Evolutionary conservation across 306 rosid genomes (phyloP), one percentile per base, ranked within the genome.

Genomic region (Lathyrus tuberosus): DNA sequence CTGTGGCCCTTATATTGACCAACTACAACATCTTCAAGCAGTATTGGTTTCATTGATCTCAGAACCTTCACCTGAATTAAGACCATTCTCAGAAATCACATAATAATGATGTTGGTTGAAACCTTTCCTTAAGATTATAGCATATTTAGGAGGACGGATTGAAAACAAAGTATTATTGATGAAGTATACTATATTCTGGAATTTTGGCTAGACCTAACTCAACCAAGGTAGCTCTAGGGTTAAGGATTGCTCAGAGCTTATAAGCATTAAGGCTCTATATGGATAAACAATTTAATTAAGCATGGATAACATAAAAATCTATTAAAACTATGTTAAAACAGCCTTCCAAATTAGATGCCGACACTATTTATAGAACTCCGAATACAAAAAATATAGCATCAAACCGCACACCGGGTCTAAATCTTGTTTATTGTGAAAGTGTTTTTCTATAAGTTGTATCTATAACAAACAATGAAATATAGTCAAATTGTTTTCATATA

Each of bases 1-100:
- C 30, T 87, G 76, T 90, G 95, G 38, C 98, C 96, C 82, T 90
- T 94, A 53, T 94, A 94, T 73, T 94, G 98, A 68, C 98, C 98
- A 60, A 90, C 71, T 78, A 90, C 95, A 77, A 90, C 96, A 76
- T 94, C 84, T 82, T 94, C 97, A 42, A 94, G 82, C 53, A 52
- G 84, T 67, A 90, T 66, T 30, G 94, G 87, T 73, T 84, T 88
- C 98, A 90, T 88, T 70, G 98, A 94, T 65, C 91, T 85, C 56
- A 94, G 83, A 77, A 90, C 98, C 88, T 90, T 94, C 65, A 90
- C 98, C 97, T 94, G 94, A 75, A 72, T 71, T 59, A 71, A 56
- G 43, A 74, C 41, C 67, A 78, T 24, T 51, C 51, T 46, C 22
- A 75, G 65, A 41, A 67, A 81, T 67, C 79, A 79, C 53, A 38